These are phyloP conservation scores for Aphelidium insulamus DNA, from an alignment of 371 early-diverging fungal species.

Conservation along the genomic window DNA sequence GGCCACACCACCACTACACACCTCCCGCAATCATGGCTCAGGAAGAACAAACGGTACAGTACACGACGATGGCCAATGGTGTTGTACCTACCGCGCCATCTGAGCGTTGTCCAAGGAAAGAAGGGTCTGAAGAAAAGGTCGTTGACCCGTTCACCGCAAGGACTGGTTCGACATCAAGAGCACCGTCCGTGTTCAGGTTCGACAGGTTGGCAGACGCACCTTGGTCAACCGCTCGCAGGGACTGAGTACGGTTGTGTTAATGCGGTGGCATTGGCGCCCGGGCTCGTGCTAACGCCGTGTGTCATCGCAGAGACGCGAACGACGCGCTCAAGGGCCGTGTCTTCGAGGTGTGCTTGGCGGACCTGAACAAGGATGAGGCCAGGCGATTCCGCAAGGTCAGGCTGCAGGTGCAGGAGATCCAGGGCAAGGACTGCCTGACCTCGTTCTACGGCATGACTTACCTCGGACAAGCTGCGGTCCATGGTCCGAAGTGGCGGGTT, in stretches of 20 bases:
- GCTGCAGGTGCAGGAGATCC: slow-evolving; percentile 93
- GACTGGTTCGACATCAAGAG: slow-evolving; percentile 99
- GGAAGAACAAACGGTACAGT: no score
- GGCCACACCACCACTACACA: no score
- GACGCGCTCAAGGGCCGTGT: slow-evolving; percentile 93
- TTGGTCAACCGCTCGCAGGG: slow-evolving; percentile 99
- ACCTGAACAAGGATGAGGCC: slow-evolving; percentile 90
- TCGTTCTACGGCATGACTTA: slow-evolving; percentile 99
- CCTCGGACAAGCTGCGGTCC: slow-evolving; percentile 98
- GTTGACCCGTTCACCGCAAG: slow-evolving; percentile 94
- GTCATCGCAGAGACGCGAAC: slow-evolving; percentile 55
- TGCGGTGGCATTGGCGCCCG: no score
- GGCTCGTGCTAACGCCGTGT: neutral
- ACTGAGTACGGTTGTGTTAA: slow-evolving; percentile 36
- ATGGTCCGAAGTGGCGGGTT: slow-evolving; percentile 99
- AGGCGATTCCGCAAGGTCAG: slow-evolving; percentile 94
- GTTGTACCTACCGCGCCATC: no score
- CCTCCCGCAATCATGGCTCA: no score
- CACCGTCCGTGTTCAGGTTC: slow-evolving; percentile 83
- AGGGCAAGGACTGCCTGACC: slow-evolving; percentile 96
- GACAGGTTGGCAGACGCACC: slow-evolving; percentile 95
- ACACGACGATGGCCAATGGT: no score
- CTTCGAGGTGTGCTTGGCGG: slow-evolving; percentile 93
- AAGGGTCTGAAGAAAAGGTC: slow-evolving; percentile 92
- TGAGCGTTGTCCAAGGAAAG: slow-evolving; percentile 77